Conservation (phyloP, 2,329 filamentous ascomycete genomes). For the Diaporthe citrichinensis region DNA sequence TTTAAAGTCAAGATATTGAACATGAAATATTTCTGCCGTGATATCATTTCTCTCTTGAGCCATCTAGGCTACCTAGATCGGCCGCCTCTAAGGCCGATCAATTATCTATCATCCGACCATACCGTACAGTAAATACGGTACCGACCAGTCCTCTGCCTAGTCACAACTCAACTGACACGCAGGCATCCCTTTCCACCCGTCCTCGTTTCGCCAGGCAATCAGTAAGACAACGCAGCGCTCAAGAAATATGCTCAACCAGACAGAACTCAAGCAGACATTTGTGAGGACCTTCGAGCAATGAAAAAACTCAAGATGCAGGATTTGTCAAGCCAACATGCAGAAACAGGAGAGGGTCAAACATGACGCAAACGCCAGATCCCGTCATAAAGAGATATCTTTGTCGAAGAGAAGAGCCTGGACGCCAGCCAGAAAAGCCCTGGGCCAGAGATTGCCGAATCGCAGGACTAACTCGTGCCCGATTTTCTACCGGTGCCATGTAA, state of each 20-base stretch:
- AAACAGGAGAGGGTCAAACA: conserved; percentile 30
- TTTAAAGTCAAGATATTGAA: not conserved
- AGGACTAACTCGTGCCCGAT: conserved; percentile 1
- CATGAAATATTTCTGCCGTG: conserved; percentile 34
- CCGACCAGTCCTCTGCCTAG: not conserved
- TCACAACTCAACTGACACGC: conserved; percentile 11
- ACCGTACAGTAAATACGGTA: conserved; percentile 24
- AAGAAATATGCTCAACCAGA: conserved; percentile 30
- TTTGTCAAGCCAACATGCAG: conserved; percentile 36
- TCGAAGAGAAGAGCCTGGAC: conserved; percentile 21
- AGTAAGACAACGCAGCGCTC: conserved; percentile 39
- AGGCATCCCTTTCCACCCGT: conserved; percentile 4
- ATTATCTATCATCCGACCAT: conserved; percentile 27
- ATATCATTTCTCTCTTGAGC: conserved; percentile 39
- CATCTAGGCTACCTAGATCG: conserved; percentile 8
- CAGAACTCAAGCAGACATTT: conserved; percentile 11
- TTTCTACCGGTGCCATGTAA: conserved; percentile 23
- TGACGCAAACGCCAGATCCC: conserved; percentile 12
- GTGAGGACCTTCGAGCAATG: conserved; percentile 43
- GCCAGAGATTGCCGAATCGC: not conserved
- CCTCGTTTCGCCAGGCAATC: conserved; percentile 21
- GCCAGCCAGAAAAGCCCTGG: conserved; percentile 21
- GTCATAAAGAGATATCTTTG: conserved; percentile 17
- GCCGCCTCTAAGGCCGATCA: conserved; percentile 34
- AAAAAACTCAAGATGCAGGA: conserved; percentile 42